Evolutionary conservation across 495 filamentous ascomycete genomes (phyloP).

Genomic region (Penicillium antarcticum): DNA sequence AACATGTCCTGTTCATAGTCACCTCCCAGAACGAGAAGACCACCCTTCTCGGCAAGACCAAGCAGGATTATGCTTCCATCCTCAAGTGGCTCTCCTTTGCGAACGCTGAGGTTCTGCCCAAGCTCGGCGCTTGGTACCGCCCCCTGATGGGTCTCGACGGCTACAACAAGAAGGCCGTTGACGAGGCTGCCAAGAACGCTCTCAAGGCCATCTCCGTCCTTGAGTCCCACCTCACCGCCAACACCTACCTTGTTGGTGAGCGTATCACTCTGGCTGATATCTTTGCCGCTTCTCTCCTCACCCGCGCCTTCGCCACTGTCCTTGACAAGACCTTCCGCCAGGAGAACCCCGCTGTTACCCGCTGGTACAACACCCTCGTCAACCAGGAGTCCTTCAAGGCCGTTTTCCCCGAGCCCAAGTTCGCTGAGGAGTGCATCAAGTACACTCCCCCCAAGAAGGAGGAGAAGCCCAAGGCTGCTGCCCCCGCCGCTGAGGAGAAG

Average conservation of each 20-base stretch:
- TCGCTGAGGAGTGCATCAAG: constrained; percentile 84
- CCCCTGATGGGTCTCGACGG: constrained; percentile 76
- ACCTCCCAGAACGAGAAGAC: constrained; percentile 99
- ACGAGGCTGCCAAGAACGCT: constrained; percentile 66
- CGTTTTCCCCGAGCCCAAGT: constrained; percentile 65
- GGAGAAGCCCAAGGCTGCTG: constrained; percentile 60
- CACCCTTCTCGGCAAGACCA: constrained; percentile 96
- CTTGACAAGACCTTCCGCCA: constrained; percentile 45
- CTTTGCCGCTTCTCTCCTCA: constrained; percentile 71
- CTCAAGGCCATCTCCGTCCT: constrained; percentile 65
- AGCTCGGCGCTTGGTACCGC: constrained; percentile 80
- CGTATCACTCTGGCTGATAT: constrained; percentile 94
- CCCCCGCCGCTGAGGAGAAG: constrained; percentile 60
- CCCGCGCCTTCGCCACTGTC: constrained; percentile 27
- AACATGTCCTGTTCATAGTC: constrained; percentile 55
- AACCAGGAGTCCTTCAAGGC: constrained; percentile 87
- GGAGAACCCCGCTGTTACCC: constrained; percentile 76
- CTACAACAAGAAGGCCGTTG: constrained; percentile 98
- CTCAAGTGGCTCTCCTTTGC: constrained; percentile 93
- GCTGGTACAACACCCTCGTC: constrained; percentile 92
- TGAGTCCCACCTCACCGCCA: constrained; percentile 81
- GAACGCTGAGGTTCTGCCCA: constrained; percentile 78
- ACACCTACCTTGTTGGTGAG: constrained; percentile 98
- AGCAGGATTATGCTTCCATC: constrained; percentile 99
- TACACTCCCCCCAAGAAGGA: constrained; percentile 90